phyloP scores from a whole-genome alignment of 345 rosid genomes.

The Geranium rotundifolium region DNA sequence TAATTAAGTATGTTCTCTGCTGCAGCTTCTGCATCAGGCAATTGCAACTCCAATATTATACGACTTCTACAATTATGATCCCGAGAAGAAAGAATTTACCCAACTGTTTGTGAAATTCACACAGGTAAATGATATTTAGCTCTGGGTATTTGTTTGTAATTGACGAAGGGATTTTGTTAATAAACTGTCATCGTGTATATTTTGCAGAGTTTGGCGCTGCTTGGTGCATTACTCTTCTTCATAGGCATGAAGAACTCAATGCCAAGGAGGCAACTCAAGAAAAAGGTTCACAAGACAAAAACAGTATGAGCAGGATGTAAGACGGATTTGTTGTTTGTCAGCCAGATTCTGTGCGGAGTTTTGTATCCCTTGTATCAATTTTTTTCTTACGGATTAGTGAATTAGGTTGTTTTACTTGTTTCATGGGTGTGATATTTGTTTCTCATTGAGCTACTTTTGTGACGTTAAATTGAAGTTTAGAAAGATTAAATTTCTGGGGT shows the following conservation, averaged over 20 bases:
- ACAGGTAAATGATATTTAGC: conserved; percentile 25
- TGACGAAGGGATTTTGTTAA: not conserved
- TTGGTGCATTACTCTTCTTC: conserved; percentile 63
- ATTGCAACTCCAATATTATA: conserved; percentile 37
- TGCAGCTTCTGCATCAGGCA: conserved; percentile 57
- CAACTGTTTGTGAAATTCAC: conserved; percentile 44
- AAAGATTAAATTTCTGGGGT: too few relatives aligned
- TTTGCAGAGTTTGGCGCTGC: conserved; percentile 52
- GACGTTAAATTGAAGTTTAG: conserved; percentile 4
- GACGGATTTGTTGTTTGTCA: not conserved
- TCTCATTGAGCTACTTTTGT: conserved; percentile 6
- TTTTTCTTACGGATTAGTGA: conserved; percentile 8
- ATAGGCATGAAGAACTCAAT: conserved; percentile 77
- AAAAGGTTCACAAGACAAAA: conserved; percentile 52
- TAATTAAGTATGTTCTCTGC: conserved; percentile 3
- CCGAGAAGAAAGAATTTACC: conserved; percentile 38
- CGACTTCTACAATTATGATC: conserved; percentile 69
- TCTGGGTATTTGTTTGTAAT: too few relatives aligned
- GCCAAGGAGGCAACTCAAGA: conserved; percentile 50
- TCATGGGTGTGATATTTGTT: conserved; percentile 4
- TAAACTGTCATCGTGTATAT: too few relatives aligned
- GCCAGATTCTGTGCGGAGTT: not conserved
- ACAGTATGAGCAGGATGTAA: conserved; percentile 15
- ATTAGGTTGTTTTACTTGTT: not conserved
- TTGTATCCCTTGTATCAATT: conserved; percentile 6